Evolutionary conservation across 306 rosid species (phyloP).

Genomic region (Quercus variabilis): DNA sequence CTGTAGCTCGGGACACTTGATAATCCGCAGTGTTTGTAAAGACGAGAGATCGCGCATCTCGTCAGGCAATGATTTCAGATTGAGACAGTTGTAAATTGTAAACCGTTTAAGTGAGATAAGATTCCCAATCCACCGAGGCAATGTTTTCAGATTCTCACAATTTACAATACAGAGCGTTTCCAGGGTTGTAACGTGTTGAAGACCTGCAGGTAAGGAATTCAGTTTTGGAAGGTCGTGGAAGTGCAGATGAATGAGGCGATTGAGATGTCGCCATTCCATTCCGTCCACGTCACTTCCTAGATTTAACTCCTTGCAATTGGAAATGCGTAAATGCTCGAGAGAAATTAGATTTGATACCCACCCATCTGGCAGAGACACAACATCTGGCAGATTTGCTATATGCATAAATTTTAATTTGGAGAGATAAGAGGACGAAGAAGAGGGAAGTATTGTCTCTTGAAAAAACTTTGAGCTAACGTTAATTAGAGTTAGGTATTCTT

Average conservation of each 20-base stretch:
- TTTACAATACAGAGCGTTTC: rapidly evolving
- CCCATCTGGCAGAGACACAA: too few relatives aligned
- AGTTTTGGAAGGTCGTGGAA: not conserved
- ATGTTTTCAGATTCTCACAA: not conserved
- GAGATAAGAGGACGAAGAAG: too few relatives aligned
- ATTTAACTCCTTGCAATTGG: too few relatives aligned
- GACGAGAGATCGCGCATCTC: not conserved
- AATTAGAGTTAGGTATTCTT: rapidly evolving
- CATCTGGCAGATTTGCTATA: rapidly evolving
- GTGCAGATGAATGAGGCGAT: rapidly evolving
- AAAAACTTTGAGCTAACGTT: not conserved
- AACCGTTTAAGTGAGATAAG: not conserved
- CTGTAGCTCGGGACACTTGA: not conserved
- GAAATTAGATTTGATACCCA: too few relatives aligned
- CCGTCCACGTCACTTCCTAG: too few relatives aligned
- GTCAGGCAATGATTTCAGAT: not conserved
- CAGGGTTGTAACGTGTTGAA: not conserved
- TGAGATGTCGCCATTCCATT: not conserved
- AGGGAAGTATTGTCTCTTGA: not conserved
- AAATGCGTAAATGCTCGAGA: rapidly evolving
- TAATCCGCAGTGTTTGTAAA: rapidly evolving
- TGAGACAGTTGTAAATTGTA: not conserved
- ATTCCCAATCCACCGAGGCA: not conserved
- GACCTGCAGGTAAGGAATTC: not conserved
- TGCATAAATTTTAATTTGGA: rapidly evolving